Evolutionary conservation across 495 filamentous ascomycete species (phyloP).

Genomic region (Cairneyella variabilis): DNA sequence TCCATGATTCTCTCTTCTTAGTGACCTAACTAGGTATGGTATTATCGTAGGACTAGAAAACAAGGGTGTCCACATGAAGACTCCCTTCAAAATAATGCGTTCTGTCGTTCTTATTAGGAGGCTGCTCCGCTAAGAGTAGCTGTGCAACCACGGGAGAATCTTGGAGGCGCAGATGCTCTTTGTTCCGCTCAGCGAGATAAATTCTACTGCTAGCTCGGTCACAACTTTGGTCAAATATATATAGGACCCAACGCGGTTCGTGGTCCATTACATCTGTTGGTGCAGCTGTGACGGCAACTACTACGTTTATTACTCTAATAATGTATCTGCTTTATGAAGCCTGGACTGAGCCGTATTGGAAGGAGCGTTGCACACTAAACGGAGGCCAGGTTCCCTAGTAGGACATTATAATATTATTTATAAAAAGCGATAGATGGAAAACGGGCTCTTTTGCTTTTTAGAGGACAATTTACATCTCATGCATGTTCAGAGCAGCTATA

Average conservation of each 20-base stretch:
- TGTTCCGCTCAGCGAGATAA: too few species aligned
- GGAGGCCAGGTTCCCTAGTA: too few species aligned
- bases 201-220: neutral
- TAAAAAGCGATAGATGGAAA: neutral
- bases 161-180: too few species aligned
- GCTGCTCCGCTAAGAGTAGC: too few species aligned
- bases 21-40: too few species aligned
- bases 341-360: neutral
- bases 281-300: neutral
- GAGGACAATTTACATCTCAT: neutral
- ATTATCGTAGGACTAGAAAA: too few species aligned
- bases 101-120: too few species aligned
- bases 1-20: too few species aligned
- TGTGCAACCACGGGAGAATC: too few species aligned
- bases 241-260: neutral
- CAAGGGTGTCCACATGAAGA: too few species aligned
- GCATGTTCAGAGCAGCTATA: too few species aligned
- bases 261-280: neutral
- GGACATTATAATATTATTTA: neutral
- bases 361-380: neutral
- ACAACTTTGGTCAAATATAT: neutral
- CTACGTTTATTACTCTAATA: neutral
- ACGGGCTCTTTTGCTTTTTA: neutral
- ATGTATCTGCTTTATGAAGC: neutral
- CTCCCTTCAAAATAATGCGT: too few species aligned